phyloP scores from a whole-genome alignment of 1,284 basidiomycete species.

The Apiotrichum montevideense region DNA sequence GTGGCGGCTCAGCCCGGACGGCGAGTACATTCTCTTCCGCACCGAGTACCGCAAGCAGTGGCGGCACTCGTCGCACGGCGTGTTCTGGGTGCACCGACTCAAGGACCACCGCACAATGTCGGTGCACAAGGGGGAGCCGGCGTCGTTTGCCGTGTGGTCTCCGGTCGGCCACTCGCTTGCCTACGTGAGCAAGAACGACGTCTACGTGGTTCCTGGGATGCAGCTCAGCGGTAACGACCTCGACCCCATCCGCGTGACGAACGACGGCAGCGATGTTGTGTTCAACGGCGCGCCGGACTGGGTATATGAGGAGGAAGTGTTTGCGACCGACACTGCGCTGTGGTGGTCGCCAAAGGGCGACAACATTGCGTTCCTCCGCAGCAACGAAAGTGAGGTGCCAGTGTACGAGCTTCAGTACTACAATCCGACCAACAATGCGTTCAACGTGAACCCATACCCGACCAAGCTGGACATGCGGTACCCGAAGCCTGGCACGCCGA shows the following conservation, averaged over 20 bases:
- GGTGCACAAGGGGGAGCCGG: slow-evolving; percentile 54
- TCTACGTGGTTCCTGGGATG: slow-evolving; percentile 63
- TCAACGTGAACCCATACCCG: slow-evolving; percentile 72
- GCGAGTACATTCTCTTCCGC: slow-evolving; percentile 76
- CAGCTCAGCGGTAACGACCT: slow-evolving; percentile 14
- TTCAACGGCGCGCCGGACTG: slow-evolving; percentile 96
- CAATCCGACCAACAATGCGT: slow-evolving; percentile 67
- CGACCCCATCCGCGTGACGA: slow-evolving; percentile 63
- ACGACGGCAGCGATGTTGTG: slow-evolving; percentile 69
- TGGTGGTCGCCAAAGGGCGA: slow-evolving; percentile 87
- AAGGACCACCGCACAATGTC: slow-evolving; percentile 61
- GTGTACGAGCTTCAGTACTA: slow-evolving; percentile 85
- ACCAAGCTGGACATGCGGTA: slow-evolving; percentile 62
- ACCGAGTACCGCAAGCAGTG: slow-evolving; percentile 78
- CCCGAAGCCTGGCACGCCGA: slow-evolving; percentile 73
- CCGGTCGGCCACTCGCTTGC: slow-evolving; percentile 74
- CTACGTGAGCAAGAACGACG: slow-evolving; percentile 73
- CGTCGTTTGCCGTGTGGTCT: slow-evolving; percentile 77
- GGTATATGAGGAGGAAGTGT: slow-evolving; percentile 94
- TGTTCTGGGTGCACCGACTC: slow-evolving; percentile 76
- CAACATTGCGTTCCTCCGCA: slow-evolving; percentile 74
- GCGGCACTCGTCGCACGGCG: slow-evolving; percentile 79
- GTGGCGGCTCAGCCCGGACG: slow-evolving; percentile 80
- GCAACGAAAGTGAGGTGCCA: slow-evolving; percentile 82
- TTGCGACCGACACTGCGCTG: slow-evolving; percentile 63